These are phyloP conservation scores for Ogataea populi-albae DNA, from an alignment of 805 yeast species.

Conservation along the genomic window DNA sequence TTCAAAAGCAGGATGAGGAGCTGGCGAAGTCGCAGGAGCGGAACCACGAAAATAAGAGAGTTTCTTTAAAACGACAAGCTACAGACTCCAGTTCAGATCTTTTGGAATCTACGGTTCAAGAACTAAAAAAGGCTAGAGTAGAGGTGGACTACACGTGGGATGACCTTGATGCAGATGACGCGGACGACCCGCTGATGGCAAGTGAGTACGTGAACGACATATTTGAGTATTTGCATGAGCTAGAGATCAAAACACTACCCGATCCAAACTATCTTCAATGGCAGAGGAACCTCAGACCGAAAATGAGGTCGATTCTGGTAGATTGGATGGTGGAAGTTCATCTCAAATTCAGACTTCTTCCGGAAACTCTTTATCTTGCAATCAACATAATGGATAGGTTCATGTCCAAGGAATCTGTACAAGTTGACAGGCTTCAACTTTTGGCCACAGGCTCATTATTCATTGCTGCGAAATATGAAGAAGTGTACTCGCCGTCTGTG, in stretches of 20 bases:
- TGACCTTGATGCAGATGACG: slow-evolving; percentile 68
- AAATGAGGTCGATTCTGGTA: slow-evolving; percentile 81
- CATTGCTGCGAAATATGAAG: slow-evolving; percentile 92
- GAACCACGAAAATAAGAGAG: slow-evolving; percentile 30
- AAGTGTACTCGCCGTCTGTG: slow-evolving; percentile 83
- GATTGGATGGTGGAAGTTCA: slow-evolving; percentile 95
- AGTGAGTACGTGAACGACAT: slow-evolving; percentile 89
- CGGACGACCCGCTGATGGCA: slow-evolving; percentile 81
- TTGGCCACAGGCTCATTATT: slow-evolving; percentile 83
- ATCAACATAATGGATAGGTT: slow-evolving; percentile 86
- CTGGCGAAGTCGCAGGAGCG: too few species aligned
- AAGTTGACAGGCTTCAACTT: slow-evolving; percentile 76
- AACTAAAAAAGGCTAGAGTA: slow-evolving; percentile 30
- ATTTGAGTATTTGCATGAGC: slow-evolving; percentile 70
- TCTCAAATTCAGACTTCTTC: slow-evolving; percentile 73
- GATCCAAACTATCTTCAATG: slow-evolving; percentile 62
- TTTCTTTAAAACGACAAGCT: slow-evolving; percentile 49
- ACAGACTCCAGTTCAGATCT: slow-evolving; percentile 51
- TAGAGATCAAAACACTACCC: slow-evolving; percentile 73
- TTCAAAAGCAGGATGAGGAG: slow-evolving; percentile 23
- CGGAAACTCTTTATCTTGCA: slow-evolving; percentile 81
- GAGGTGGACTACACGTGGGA: slow-evolving; percentile 56
- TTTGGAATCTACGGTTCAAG: slow-evolving; percentile 26
- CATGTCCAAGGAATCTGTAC: slow-evolving; percentile 69
- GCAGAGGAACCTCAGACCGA: slow-evolving; percentile 69